A percentile compares a stretch with the other conserved stretches of the same genome.
These are phyloP conservation scores for Solanum chmielewskii DNA, from an alignment of 257 asterid genomes.

Conservation along the genomic window DNA sequence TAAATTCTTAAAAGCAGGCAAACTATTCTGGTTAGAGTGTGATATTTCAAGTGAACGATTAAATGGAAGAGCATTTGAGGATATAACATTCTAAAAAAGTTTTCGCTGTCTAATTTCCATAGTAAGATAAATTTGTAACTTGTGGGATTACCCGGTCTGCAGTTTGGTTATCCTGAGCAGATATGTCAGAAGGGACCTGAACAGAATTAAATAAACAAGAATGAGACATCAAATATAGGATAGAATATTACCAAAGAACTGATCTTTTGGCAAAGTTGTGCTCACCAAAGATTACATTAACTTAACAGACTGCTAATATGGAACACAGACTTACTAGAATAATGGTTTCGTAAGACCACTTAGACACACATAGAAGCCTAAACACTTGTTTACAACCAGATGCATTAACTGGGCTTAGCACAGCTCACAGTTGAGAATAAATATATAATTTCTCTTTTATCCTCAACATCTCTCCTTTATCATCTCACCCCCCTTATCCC, in stretches of 20 bases:
- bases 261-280: neutral
- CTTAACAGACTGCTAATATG: neutral
- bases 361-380: neutral
- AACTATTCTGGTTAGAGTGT: neutral
- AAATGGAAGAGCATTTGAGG: neutral
- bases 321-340: neutral
- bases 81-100: neutral
- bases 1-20: neutral
- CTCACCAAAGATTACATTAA: neutral
- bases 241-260: neutral
- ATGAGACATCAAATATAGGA: slow-evolving; percentile 2
- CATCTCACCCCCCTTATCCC: neutral
- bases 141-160: slow-evolving; percentile 40
- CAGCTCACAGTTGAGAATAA: neutral
- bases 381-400: neutral
- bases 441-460: neutral
- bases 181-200: slow-evolving; percentile 79
- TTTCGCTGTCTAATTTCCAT: neutral
- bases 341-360: neutral
- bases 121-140: neutral
- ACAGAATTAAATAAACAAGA: neutral
- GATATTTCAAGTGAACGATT: neutral
- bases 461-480: neutral
- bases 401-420: neutral
- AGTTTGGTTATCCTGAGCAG: slow-evolving; percentile 42